Percentiles rank a stretch among this genome's conserved stretches.
Conservation (phyloP, 495 filamentous ascomycete species). For the Aspergillus taichungensis region DNA sequence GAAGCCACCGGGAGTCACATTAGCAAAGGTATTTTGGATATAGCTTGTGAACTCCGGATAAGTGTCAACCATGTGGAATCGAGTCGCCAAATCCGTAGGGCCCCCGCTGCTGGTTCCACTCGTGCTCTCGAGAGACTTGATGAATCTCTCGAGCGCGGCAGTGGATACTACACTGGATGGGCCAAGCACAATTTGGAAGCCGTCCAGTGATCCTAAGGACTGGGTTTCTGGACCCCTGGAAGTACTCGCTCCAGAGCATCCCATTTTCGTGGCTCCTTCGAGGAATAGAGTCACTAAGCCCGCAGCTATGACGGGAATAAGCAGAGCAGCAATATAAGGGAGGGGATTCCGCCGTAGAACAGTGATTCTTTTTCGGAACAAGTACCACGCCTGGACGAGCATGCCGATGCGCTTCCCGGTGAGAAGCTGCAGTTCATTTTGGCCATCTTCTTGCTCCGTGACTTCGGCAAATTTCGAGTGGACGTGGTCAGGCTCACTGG, state of each 20-base stretch:
- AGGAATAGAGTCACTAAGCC: slow-evolving; percentile 69
- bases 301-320: slow-evolving; percentile 67
- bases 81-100: slow-evolving; percentile 9
- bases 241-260: slow-evolving; percentile 48
- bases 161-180: slow-evolving; percentile 43
- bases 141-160: slow-evolving; percentile 31
- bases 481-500: background rate
- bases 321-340: slow-evolving; percentile 59
- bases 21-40: slow-evolving; percentile 49
- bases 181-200: slow-evolving; percentile 51
- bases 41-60: slow-evolving; percentile 58
- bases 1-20: slow-evolving; percentile 66
- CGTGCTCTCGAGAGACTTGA: slow-evolving; percentile 21
- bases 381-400: slow-evolving; percentile 54
- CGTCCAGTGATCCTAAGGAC: slow-evolving; percentile 24
- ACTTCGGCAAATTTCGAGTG: background rate
- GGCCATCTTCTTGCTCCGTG: slow-evolving; percentile 5
- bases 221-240: slow-evolving; percentile 25
- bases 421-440: slow-evolving; percentile 44
- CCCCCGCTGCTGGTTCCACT: slow-evolving; percentile 6
- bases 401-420: slow-evolving; percentile 58
- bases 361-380: slow-evolving; percentile 69
- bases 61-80: slow-evolving; percentile 51
- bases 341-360: slow-evolving; percentile 70
- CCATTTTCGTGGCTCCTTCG: slow-evolving; percentile 41